Evolutionary conservation across 2,329 filamentous ascomycete genomes (phyloP), one percentile per base, ranked within the genome.

Genomic region (Penicillium sp.): DNA sequence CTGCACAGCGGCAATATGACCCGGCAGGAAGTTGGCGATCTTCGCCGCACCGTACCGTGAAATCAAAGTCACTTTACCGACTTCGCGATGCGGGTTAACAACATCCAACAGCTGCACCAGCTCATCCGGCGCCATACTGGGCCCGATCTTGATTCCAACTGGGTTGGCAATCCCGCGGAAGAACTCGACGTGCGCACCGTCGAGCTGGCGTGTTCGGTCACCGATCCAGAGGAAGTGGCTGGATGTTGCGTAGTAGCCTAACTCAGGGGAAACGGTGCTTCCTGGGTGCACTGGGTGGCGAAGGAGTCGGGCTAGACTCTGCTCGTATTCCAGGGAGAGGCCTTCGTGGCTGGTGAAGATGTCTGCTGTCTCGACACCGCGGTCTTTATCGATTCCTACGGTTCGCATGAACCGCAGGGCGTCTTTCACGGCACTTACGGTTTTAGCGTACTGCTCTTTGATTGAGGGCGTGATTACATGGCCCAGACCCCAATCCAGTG

Each of bases 171-270:
- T 88, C 55, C 94, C 94, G 42, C 94, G 88, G 82, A 97, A 96
- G 80, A 95, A 99, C 76, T 99, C 94, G 58, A 99, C 89, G 74
- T 99, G 94, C 0, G 89, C 93, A 64, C 93, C 90, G 69, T 94
- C 89, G 42, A 97, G 84, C 75, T 97, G 93, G 43, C 94, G 85
- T 2, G 94, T 99, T 61, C 94, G 89, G 74, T 99, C 94, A 51
- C 94, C 94, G 65, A 99, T 95, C 94, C 94, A 99, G 71, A 99
- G 83, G 78, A 99, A 97, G 72, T 99, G 94, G 0, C 91, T 90
- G 4, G 91, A 96, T 0, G 93, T 97, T 75, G 96, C 89, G 78
- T 95, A 97, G 82, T 90, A 95, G 67, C 87, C 85, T 7, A 51
- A 55, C 5, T 41, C 47, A 2, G 53, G 16, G 8, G 36, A 1